These are phyloP conservation scores for Zygosaccharomyces bisporus DNA, from an alignment of 805 yeast genomes.

Conservation along the genomic window DNA sequence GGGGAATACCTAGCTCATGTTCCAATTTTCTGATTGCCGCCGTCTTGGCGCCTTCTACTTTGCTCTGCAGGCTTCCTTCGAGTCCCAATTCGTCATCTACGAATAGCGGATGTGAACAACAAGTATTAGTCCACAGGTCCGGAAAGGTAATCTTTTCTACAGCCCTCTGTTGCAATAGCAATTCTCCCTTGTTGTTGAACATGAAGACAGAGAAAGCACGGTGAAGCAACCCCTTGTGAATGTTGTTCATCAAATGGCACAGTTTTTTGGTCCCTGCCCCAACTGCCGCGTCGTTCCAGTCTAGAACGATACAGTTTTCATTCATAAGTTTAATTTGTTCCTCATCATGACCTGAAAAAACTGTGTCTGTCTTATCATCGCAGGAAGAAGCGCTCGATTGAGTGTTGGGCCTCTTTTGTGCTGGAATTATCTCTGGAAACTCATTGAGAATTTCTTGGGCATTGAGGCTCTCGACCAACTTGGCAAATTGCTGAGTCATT, in stretches of 20 bases:
- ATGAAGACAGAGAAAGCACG: constrained; percentile 95
- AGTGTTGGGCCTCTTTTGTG: constrained; percentile 57
- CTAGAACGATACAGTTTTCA: constrained; percentile 91
- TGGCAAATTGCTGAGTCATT: constrained; percentile 39
- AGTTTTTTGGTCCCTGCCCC: constrained; percentile 94
- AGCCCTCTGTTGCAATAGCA: constrained; percentile 92
- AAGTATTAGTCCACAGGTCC: constrained; percentile 96
- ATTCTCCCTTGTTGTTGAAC: constrained; percentile 70
- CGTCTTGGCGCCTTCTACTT: constrained; percentile 71
- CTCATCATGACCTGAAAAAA: constrained; percentile 85
- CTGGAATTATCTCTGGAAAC: constrained; percentile 68
- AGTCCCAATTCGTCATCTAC: constrained; percentile 75
- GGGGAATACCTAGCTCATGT: constrained; percentile 85
- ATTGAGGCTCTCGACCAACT: constrained; percentile 51
- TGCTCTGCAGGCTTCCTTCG: constrained; percentile 44
- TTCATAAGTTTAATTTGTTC: constrained; percentile 96
- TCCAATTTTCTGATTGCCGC: constrained; percentile 92
- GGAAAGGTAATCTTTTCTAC: constrained; percentile 96
- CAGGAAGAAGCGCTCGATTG: constrained; percentile 37
- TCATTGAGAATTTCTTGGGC: constrained; percentile 48
- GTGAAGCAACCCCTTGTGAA: constrained; percentile 81
- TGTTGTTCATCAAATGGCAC: constrained; percentile 84
- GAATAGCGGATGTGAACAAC: constrained; percentile 97
- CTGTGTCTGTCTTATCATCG: constrained; percentile 36
- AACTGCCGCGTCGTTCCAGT: constrained; percentile 78